Percentiles rank a stretch among this genome's conserved stretches.
Conservation (phyloP, 352 stramenopile species). For the Pythium myriotylum region DNA sequence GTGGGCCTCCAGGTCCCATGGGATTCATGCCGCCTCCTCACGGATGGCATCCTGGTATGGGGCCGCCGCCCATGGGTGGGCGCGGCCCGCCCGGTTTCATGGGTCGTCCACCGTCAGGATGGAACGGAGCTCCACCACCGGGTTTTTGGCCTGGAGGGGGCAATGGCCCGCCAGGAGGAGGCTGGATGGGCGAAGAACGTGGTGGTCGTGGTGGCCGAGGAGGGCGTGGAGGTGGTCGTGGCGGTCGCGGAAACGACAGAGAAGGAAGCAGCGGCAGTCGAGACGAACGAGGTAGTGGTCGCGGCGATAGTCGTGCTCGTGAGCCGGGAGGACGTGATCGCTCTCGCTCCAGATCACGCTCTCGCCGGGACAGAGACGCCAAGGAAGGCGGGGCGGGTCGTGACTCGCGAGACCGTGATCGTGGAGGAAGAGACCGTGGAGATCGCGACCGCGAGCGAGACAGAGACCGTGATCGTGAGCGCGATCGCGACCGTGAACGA, state of each 20-base stretch:
- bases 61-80: constrained; percentile 37
- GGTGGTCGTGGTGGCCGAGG: constrained; percentile 36
- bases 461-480: constrained; percentile 40
- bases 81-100: constrained; percentile 34
- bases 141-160: constrained; percentile 46
- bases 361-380: constrained; percentile 38
- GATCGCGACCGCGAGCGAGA: constrained; percentile 37
- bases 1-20: constrained; percentile 26
- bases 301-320: constrained; percentile 31
- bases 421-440: constrained; percentile 33
- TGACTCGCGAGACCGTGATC: constrained; percentile 45
- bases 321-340: constrained; percentile 43
- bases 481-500: constrained; percentile 30
- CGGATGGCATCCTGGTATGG: constrained; percentile 76
- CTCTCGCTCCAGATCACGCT: constrained; percentile 55
- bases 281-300: constrained; percentile 22
- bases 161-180: constrained; percentile 34
- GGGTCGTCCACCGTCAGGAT: constrained; percentile 38
- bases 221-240: constrained; percentile 34
- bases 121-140: constrained; percentile 48
- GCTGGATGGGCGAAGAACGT: constrained; percentile 57
- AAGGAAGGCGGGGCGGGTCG: constrained; percentile 9
- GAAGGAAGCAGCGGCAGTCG: constrained; percentile 19
- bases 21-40: constrained; percentile 65
- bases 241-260: constrained; percentile 25